A percentile compares a stretch with the other conserved stretches of the same genome.
Evolutionary conservation across 2,329 filamentous ascomycete species (phyloP).

Genomic region (Alternaria viburni): DNA sequence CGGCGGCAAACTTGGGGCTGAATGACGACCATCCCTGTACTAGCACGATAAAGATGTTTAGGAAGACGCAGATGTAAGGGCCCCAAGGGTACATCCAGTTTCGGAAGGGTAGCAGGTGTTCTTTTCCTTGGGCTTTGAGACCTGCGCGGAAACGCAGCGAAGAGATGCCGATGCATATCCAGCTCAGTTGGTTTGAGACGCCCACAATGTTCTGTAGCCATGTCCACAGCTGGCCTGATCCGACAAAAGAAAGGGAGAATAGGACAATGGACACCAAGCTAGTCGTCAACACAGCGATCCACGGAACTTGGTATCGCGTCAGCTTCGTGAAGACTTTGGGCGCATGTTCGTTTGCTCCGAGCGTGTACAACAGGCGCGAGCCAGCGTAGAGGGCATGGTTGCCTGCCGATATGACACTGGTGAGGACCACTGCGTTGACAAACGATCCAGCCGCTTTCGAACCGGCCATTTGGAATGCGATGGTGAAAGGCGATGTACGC

Average conservation of each 20-base stretch:
- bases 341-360: slow-evolving; percentile 66
- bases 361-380: slow-evolving; percentile 62
- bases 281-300: slow-evolving; percentile 45
- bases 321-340: slow-evolving; percentile 70
- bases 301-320: slow-evolving; percentile 51
- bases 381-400: slow-evolving; percentile 63
- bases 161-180: slow-evolving; percentile 62
- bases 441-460: slow-evolving; percentile 66
- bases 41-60: slow-evolving; percentile 39
- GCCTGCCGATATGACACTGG: slow-evolving; percentile 65
- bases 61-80: slow-evolving; percentile 46
- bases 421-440: slow-evolving; percentile 69
- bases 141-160: slow-evolving; percentile 63
- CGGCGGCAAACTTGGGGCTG: slow-evolving; percentile 48
- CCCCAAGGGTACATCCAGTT: slow-evolving; percentile 65
- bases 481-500: slow-evolving; percentile 67
- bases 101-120: slow-evolving; percentile 57
- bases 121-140: slow-evolving; percentile 55
- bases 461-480: slow-evolving; percentile 67
- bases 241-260: slow-evolving; percentile 55
- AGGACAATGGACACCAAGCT: slow-evolving; percentile 45
- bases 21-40: slow-evolving; percentile 60
- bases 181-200: slow-evolving; percentile 59
- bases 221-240: slow-evolving; percentile 52
- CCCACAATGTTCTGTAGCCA: slow-evolving; percentile 76